Percentiles rank a stretch among this genome's conserved stretches.
Conservation (phyloP, 1,284 basidiomycete genomes). For the Naganishia cerealis region DNA sequence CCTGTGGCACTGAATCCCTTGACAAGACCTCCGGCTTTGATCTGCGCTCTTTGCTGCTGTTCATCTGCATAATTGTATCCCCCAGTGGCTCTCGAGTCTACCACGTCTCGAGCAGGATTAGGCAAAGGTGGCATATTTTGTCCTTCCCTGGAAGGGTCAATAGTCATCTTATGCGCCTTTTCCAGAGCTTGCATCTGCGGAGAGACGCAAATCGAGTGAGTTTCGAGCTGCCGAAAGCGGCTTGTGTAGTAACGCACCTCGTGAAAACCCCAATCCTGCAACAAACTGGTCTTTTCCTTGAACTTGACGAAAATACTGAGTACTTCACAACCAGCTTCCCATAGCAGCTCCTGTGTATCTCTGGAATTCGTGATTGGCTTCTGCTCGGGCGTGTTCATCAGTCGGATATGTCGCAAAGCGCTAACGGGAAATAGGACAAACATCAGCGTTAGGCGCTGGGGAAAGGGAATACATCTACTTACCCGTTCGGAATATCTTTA, state of each 20-base stretch:
- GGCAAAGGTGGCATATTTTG: constrained; percentile 2
- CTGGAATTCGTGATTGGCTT: constrained; percentile 91
- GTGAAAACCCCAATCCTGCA: constrained; percentile 92
- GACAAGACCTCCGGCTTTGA: constrained; percentile 18
- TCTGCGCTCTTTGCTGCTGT: neutral
- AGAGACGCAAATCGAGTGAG: neutral
- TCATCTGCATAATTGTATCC: neutral
- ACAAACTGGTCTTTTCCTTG: constrained; percentile 75
- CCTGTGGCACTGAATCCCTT: constrained; percentile 34
- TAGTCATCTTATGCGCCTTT: constrained; percentile 7
- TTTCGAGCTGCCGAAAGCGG: neutral
- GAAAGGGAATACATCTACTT: constrained; percentile 58
- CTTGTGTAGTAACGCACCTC: constrained; percentile 61
- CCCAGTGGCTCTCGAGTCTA: neutral
- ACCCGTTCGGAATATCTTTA: constrained; percentile 86
- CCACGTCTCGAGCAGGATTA: neutral
- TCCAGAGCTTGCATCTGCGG: constrained; percentile 33
- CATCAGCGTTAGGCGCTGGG: neutral
- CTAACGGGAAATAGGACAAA: constrained; percentile 10
- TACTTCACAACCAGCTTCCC: constrained; percentile 91
- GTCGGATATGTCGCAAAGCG: constrained; percentile 48
- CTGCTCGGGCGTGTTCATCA: constrained; percentile 88
- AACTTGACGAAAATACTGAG: constrained; percentile 88
- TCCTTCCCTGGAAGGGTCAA: neutral
- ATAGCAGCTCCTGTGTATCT: constrained; percentile 74